phyloP scores from a whole-genome alignment of 2,329 filamentous ascomycete species.

The Cordyceps fumosorosea region DNA sequence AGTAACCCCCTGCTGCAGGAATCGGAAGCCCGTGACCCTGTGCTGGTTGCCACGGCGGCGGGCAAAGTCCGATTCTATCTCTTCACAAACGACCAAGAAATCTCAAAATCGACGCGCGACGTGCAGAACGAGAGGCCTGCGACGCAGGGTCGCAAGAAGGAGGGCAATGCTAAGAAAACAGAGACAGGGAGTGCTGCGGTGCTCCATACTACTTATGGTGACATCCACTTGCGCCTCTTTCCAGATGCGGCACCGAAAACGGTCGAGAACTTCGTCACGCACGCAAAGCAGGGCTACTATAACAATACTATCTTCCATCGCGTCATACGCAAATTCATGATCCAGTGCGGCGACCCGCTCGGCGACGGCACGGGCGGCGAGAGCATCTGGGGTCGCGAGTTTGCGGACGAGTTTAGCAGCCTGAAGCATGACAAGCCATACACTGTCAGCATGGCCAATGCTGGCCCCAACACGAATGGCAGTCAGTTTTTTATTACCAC shows the following conservation, averaged over 20 bases:
- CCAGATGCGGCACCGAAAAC: constrained; percentile 88
- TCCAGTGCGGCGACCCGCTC: constrained; percentile 91
- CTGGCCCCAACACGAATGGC: constrained; percentile 89
- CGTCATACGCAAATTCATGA: constrained; percentile 98
- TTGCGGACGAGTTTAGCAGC: constrained; percentile 88
- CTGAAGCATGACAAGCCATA: constrained; percentile 94
- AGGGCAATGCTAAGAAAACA: constrained; percentile 46
- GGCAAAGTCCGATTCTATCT: constrained; percentile 94
- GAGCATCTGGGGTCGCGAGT: constrained; percentile 91
- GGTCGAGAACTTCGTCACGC: constrained; percentile 95
- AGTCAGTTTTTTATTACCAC: constrained; percentile 99
- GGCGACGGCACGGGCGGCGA: constrained; percentile 83
- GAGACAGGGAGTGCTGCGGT: constrained; percentile 75
- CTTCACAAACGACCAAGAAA: constrained; percentile 85
- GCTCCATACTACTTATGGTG: constrained; percentile 87
- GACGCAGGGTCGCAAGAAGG: constrained; percentile 52
- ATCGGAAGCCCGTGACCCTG: constrained; percentile 83
- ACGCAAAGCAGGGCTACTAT: constrained; percentile 86
- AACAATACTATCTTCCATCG: constrained; percentile 97
- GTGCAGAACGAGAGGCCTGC: constrained; percentile 92
- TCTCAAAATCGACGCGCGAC: constrained; percentile 79
- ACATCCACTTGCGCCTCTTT: constrained; percentile 89
- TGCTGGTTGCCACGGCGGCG: constrained; percentile 75
- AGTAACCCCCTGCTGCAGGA: constrained; percentile 89
- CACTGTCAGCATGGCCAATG: constrained; percentile 96